Evolutionary conservation across 2,329 filamentous ascomycete genomes (phyloP), one percentile per base, ranked within the genome.

Genomic region (Seiridium cupressi): DNA sequence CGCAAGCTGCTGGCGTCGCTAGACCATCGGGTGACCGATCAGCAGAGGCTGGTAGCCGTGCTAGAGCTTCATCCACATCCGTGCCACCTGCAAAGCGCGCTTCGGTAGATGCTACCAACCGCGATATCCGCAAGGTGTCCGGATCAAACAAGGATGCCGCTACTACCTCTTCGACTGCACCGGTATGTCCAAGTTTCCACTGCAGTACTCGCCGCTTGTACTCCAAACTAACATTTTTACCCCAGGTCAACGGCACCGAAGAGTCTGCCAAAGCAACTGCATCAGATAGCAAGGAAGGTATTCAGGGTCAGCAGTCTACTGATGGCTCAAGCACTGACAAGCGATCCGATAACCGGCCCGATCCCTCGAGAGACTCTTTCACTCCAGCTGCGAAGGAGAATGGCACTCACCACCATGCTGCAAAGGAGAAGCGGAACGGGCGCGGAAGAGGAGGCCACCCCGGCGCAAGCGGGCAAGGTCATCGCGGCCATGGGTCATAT

Each of bases 371-470:
- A 7, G 32, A 53, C 32, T 35, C 49, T 18, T 53, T 53, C 49
- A 53, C 49, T 7, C 49, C 49, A 10, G 49, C 49, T 53, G 49
- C 49, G 8, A 53, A 53, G 32, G 46, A 67, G 73, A 6, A 72
- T 77, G 2, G 72, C 74, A 26, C 18, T 26, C 42, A 67, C 76
- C 63, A 38, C 74, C 74, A 62, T 76, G 75, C 60, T 65, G 72
- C 47, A 77, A 81, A 61, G 81, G 76, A 26, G 75, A 78, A 81
- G 60, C 81, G 82, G 57, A 76, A 76, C n/a, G 75, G 80, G 60
- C 77, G 78, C 48, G 76, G 76, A 47, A 74, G 81, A 56, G 79
- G 74, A 60, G 70, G 69, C 26, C 75, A 76, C 61, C 56, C 65
- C 4, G 48, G 56, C 51, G 63, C 67, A 34, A 72, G 71, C 32